Conservation (phyloP, 345 rosid species). For the Arabis alpina region DNA sequence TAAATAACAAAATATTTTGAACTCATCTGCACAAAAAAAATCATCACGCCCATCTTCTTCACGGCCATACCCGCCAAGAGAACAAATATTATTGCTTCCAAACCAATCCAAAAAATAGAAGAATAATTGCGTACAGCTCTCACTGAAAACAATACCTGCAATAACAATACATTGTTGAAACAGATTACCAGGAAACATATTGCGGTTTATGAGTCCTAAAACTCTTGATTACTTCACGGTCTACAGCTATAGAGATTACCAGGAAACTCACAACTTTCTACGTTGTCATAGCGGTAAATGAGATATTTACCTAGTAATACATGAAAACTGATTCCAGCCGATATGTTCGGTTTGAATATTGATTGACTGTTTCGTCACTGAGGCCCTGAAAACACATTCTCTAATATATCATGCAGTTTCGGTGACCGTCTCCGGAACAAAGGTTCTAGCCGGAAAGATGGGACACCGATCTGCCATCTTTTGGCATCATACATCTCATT, state of each 20-base stretch:
- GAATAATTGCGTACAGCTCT: neutral
- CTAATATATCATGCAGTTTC: slow-evolving; percentile 75
- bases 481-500: slow-evolving; percentile 97
- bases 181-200: too few species aligned
- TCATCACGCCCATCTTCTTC: slow-evolving; percentile 19
- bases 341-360: slow-evolving; percentile 12
- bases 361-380: slow-evolving; percentile 17
- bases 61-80: slow-evolving; percentile 18
- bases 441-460: slow-evolving; percentile 94
- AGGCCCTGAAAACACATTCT: slow-evolving; percentile 51
- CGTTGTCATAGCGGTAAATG: neutral
- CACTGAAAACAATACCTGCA: slow-evolving; percentile 24
- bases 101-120: slow-evolving; percentile 15
- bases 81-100: slow-evolving; percentile 7
- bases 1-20: neutral
- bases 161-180: slow-evolving; percentile 9
- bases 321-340: slow-evolving; percentile 9
- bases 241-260: slow-evolving; percentile 62
- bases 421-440: slow-evolving; percentile 85
- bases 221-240: slow-evolving; percentile 41
- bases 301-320: slow-evolving; percentile 24
- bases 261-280: slow-evolving; percentile 45
- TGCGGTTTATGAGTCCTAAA: slow-evolving; percentile 39
- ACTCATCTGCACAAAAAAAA: slow-evolving; percentile 10
- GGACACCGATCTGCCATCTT: slow-evolving; percentile 95